These are phyloP conservation scores for Gloeostereum incarnatum DNA, from an alignment of 768 basidiomycete species.

Conservation along the genomic window DNA sequence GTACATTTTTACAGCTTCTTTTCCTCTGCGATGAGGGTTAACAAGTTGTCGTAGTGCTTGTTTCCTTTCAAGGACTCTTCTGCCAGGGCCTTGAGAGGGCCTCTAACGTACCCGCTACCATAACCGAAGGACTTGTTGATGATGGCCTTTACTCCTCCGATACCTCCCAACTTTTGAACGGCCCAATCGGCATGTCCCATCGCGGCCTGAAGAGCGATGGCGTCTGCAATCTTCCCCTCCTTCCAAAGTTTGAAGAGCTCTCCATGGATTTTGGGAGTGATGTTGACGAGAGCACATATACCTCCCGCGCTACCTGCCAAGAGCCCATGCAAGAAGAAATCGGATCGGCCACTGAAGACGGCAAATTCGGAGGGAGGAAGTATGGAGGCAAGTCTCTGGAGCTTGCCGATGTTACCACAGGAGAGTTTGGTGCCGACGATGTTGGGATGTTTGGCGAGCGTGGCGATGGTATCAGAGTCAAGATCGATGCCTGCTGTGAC, in stretches of 20 bases:
- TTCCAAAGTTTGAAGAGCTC: constrained; percentile 38
- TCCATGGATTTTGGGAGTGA: constrained; percentile 50
- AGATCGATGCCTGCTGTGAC: constrained; percentile 80
- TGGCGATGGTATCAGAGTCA: constrained; percentile 66
- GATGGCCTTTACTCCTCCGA: constrained; percentile 58
- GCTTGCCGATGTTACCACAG: constrained; percentile 79
- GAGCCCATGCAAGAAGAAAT: constrained; percentile 57
- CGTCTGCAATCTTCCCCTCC: constrained; percentile 46
- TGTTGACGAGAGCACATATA: constrained; percentile 57
- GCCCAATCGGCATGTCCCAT: constrained; percentile 65
- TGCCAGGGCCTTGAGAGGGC: constrained; percentile 36
- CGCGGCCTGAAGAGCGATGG: constrained; percentile 49
- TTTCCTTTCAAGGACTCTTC: constrained; percentile 24
- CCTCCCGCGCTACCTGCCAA: constrained; percentile 53
- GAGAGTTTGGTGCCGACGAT: constrained; percentile 83
- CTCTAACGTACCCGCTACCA: constrained; percentile 38
- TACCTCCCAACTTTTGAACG: constrained; percentile 50
- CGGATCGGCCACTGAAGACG: constrained; percentile 69
- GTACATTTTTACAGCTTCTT: constrained; percentile 25
- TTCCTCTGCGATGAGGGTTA: constrained; percentile 37
- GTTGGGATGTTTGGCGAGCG: constrained; percentile 70
- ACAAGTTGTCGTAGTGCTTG: constrained; percentile 29
- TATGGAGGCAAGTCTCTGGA: constrained; percentile 60
- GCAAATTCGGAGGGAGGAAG: constrained; percentile 47
- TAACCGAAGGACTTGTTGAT: constrained; percentile 59